Evolutionary conservation across 1,284 basidiomycete genomes (phyloP).

Genomic region (Leccinum griseonigrum): DNA sequence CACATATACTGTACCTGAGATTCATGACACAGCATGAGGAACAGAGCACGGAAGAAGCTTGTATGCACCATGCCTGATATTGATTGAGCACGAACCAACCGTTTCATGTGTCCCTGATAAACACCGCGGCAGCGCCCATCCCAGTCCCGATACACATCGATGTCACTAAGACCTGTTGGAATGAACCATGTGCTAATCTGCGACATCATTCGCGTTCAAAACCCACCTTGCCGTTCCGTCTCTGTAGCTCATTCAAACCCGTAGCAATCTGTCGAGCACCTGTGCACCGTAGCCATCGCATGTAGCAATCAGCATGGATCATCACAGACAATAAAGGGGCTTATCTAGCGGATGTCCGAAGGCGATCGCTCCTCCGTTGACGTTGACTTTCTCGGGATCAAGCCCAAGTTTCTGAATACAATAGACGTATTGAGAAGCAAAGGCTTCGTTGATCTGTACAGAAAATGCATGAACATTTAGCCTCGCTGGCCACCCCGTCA

Average conservation of each 20-base stretch:
- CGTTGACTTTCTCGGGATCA: constrained; percentile 76
- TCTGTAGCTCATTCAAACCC: constrained; percentile 77
- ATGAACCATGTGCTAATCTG: not conserved
- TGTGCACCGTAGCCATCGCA: constrained; percentile 64
- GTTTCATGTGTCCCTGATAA: constrained; percentile 49
- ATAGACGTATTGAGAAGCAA: constrained; percentile 87
- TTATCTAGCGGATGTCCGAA: constrained; percentile 85
- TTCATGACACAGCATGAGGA: not conserved
- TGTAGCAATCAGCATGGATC: constrained; percentile 21
- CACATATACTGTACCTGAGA: not conserved
- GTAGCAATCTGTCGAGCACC: constrained; percentile 89
- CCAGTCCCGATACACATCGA: constrained; percentile 90
- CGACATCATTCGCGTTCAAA: not conserved
- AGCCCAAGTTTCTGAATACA: constrained; percentile 72
- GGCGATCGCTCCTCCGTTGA: constrained; percentile 89
- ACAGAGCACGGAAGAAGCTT: not conserved
- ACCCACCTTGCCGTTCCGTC: constrained; percentile 73
- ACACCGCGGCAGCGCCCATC: constrained; percentile 83
- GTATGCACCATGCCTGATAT: not conserved
- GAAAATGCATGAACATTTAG: not conserved
- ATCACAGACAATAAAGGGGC: constrained; percentile 31
- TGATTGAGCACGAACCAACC: not conserved
- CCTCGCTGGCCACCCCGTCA: not conserved
- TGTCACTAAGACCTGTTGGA: constrained; percentile 63
- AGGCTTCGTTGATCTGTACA: constrained; percentile 84